Percentiles rank a stretch among this genome's conserved stretches.
phyloP scores from a whole-genome alignment of 306 rosid genomes.

The Crotalaria pallida region DNA sequence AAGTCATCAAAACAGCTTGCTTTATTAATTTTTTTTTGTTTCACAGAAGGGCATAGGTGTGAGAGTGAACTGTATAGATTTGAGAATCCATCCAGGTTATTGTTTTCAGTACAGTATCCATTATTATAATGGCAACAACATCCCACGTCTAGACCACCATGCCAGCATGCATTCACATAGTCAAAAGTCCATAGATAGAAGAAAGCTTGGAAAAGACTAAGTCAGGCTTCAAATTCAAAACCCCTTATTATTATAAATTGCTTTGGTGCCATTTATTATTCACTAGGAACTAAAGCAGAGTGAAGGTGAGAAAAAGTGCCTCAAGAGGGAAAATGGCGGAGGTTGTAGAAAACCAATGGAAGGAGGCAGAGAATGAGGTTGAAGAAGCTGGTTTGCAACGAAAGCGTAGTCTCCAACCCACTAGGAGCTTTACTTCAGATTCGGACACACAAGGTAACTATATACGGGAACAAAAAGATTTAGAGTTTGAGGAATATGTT shows the following conservation, averaged over 20 bases:
- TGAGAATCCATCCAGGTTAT: no score
- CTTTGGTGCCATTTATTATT: not conserved
- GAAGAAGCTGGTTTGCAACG: constrained; percentile 19
- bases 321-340: constrained; percentile 14
- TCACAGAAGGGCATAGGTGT: no score
- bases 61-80: not conserved
- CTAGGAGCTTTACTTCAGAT: not conserved
- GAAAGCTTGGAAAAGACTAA: not conserved
- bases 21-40: no score
- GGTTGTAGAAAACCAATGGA: not conserved
- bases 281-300: not conserved
- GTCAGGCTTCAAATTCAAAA: not conserved
- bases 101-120: not conserved
- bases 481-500: not conserved
- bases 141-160: not conserved
- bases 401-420: not conserved
- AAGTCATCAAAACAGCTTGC: no score
- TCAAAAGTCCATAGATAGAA: not conserved
- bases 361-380: constrained; percentile 26
- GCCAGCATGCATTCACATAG: not conserved
- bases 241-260: constrained; percentile 10
- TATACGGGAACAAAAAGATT: not conserved
- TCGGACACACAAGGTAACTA: not conserved
- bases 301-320: constrained; percentile 15
- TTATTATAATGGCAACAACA: not conserved